A percentile compares a stretch with the other conserved stretches of the same genome.
Evolutionary conservation across 2,329 filamentous ascomycete genomes (phyloP).

Genomic region (Elsinoe fawcettii): DNA sequence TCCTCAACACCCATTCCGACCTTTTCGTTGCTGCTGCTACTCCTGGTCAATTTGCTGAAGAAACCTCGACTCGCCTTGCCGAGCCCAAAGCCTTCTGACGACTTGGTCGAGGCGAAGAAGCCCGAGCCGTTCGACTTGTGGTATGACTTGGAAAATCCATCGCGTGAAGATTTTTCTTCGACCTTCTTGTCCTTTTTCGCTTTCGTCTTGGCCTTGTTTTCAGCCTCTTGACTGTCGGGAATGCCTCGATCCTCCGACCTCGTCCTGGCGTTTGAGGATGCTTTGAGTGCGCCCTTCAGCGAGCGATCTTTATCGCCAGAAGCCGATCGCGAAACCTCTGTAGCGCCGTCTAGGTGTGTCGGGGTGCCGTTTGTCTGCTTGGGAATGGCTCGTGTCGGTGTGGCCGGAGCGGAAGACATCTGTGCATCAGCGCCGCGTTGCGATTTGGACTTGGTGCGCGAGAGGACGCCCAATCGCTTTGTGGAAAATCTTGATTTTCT

Average conservation of each 20-base stretch:
- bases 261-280: slow-evolving; percentile 51
- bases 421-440: slow-evolving; percentile 27
- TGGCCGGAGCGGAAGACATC: slow-evolving; percentile 25
- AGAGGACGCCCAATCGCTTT: slow-evolving; percentile 18
- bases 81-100: slow-evolving; percentile 62
- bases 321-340: slow-evolving; percentile 10
- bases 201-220: slow-evolving; percentile 15
- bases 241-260: slow-evolving; percentile 61
- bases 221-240: slow-evolving; percentile 28
- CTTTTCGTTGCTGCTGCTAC: slow-evolving; percentile 61
- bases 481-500: slow-evolving; percentile 15
- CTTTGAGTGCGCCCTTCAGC: slow-evolving; percentile 59
- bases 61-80: slow-evolving; percentile 66
- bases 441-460: slow-evolving; percentile 17
- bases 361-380: slow-evolving; percentile 16
- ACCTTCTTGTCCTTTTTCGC: slow-evolving; percentile 17
- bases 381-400: slow-evolving; percentile 12
- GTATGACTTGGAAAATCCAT: slow-evolving; percentile 9
- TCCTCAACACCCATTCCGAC: slow-evolving; percentile 53
- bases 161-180: slow-evolving; percentile 4
- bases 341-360: slow-evolving; percentile 8
- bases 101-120: slow-evolving; percentile 10
- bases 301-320: slow-evolving; percentile 53
- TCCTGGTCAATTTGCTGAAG: slow-evolving; percentile 69
- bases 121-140: slow-evolving; percentile 13